Base-by-base conservation (phyloP, 2,329 filamentous ascomycete genomes). In the Colletotrichum gloeosporioides region DNA sequence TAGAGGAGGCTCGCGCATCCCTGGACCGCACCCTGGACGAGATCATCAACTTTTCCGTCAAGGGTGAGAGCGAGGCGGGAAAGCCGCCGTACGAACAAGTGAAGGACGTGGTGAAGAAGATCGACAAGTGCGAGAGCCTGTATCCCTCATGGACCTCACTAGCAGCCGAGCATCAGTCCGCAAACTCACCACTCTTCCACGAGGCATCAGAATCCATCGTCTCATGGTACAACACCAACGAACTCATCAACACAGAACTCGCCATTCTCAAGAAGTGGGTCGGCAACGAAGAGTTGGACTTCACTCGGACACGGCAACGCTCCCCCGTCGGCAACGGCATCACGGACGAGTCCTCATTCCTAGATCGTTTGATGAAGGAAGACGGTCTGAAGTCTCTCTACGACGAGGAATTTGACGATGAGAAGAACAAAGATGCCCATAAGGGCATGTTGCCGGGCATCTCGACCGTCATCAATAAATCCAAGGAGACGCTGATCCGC, bases 181-280 rank as follows among this genome's bases (percentile, higher is more conserved):
- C 95, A 69, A 93, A 92, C 32, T 98, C 96, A 2, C 89, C 92
- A 34, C 90, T 93, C 34, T 99, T 96, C 85, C 90, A 91, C 77
- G 93, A 96, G 77, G 95, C 95, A 32, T 97, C 94, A 81, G 95
- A 98, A 82, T 94, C 96, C 65, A 94, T 99, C 79, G 92, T 98
- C 77, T 93, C 96, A 4, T 99, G 97, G 97, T 94, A 98, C 88
- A 99, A 99, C 85, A 98, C 96, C 68, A 98, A 96, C 36, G 93
- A 96, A 82, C 92, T 98, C 82, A 99, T 99, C 89, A 98, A 98
- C 84, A 98, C 95, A 4, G 95, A 99, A 84, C 91, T 99, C 75
- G 93, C 93, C 16, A 96, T 99, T 78, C 86, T 99, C 78, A 96
- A 97, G 84, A 96, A 94, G 78, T 99, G 97, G 97, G 97, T 99